A percentile compares a stretch with the other conserved stretches of the same genome.
Evolutionary conservation across 1,284 basidiomycete genomes (phyloP).

Genomic region (Macrocybe sp.): DNA sequence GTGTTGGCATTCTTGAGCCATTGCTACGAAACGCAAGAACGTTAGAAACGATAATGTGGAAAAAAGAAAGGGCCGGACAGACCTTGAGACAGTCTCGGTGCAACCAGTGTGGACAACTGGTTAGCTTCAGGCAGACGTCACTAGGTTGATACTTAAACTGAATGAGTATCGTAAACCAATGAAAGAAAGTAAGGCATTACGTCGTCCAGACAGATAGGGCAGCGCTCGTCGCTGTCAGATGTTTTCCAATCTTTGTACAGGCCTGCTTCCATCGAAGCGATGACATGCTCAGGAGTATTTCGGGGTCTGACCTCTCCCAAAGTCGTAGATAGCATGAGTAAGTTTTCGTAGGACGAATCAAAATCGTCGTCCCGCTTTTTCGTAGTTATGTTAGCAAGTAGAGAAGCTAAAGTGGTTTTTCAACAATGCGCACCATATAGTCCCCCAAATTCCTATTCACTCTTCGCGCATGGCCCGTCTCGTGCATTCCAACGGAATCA

Average conservation of each 20-base stretch:
- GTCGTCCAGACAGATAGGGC: constrained; percentile 77
- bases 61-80: constrained; percentile 14
- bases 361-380: constrained; percentile 66
- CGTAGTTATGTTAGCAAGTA: constrained; percentile 2
- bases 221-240: constrained; percentile 58
- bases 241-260: constrained; percentile 64
- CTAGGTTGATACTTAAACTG: constrained; percentile 49
- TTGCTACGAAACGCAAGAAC: constrained; percentile 36
- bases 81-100: constrained; percentile 70
- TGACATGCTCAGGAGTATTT: constrained; percentile 53
- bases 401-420: constrained; percentile 7
- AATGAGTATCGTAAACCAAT: constrained; percentile 2
- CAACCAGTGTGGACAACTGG: constrained; percentile 72
- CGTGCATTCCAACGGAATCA: no score
- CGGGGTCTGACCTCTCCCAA: constrained; percentile 63
- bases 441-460: constrained; percentile 37
- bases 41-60: constrained; percentile 2
- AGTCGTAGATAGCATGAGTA: constrained; percentile 50
- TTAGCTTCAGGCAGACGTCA: constrained; percentile 56
- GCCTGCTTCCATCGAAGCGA: constrained; percentile 53
- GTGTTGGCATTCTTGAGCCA: constrained; percentile 63
- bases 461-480: no score
- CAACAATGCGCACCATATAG: constrained; percentile 46
- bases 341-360: constrained; percentile 64
- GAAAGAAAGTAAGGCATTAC: constrained; percentile 37